Evolutionary conservation across 108 stramenopile species (phyloP).

Genomic region (Skeletonema menzelii): DNA sequence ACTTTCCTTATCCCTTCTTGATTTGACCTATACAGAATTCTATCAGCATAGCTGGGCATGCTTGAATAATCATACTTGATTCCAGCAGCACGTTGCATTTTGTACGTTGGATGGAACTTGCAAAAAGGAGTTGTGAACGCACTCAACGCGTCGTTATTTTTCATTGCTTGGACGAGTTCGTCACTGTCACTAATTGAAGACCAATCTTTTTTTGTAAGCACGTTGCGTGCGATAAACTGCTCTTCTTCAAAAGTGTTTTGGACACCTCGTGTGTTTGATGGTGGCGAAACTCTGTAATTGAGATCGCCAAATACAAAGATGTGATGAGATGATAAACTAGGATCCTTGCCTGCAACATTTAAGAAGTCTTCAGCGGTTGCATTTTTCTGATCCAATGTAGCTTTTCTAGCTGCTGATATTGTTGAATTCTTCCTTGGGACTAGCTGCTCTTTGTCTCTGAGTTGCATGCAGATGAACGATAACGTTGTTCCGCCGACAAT

Average conservation of each 20-base stretch:
- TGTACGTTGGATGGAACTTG: conserved; percentile 83
- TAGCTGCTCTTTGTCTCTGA: conserved; percentile 67
- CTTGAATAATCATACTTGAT: conserved; percentile 69
- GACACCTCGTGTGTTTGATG: conserved; percentile 9
- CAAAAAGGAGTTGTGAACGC: conserved; percentile 61
- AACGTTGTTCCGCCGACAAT: conserved; percentile 40
- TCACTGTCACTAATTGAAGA: conserved; percentile 48
- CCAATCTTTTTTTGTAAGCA: conserved; percentile 50
- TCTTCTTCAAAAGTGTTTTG: conserved; percentile 21
- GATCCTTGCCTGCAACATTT: conserved; percentile 37
- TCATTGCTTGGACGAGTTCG: conserved; percentile 51
- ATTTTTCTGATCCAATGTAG: conserved; percentile 49
- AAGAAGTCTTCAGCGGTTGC: conserved; percentile 29
- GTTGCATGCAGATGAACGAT: conserved; percentile 55
- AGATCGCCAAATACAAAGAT: conserved; percentile 75
- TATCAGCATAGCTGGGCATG: conserved; percentile 80
- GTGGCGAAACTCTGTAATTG: conserved; percentile 52
- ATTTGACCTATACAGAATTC: conserved; percentile 76
- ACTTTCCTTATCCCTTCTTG: conserved; percentile 46
- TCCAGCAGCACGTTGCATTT: conserved; percentile 57
- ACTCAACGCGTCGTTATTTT: conserved; percentile 51
- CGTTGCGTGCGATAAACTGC: conserved; percentile 6
- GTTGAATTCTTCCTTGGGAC: background rate
- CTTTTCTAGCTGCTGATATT: conserved; percentile 35
- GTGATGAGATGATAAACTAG: conserved; percentile 51